phyloP scores from a whole-genome alignment of 345 rosid genomes.

The Brassica carinata region DNA sequence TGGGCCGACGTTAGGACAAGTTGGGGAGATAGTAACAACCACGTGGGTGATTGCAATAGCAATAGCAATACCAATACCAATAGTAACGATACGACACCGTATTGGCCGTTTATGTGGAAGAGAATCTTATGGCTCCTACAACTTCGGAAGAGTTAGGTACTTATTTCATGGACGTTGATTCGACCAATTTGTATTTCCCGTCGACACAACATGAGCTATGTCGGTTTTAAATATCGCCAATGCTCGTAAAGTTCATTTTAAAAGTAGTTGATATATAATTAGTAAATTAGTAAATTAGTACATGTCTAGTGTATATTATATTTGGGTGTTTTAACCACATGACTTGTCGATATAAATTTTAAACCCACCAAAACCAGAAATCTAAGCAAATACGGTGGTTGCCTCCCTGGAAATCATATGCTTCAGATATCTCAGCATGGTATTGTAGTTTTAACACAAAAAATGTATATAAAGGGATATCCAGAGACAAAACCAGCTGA shows the following conservation, averaged over 20 bases:
- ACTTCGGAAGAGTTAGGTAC: conserved; percentile 17
- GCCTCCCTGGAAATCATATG: too few species aligned
- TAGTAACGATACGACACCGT: conserved; percentile 15
- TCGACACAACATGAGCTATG: conserved; percentile 13
- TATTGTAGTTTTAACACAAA: too few species aligned
- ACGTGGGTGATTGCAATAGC: background rate
- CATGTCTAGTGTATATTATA: background rate
- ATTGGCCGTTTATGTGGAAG: conserved; percentile 33
- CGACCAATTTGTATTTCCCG: conserved; percentile 21
- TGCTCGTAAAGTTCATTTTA: background rate
- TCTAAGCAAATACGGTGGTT: too few species aligned
- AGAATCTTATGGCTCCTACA: conserved; percentile 25
- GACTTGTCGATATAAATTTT: background rate
- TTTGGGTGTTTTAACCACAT: background rate
- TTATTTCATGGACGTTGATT: conserved; percentile 24
- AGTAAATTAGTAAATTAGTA: too few species aligned
- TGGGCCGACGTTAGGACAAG: conserved; percentile 38
- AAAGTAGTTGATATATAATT: background rate
- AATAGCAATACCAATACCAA: background rate
- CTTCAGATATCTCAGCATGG: too few species aligned
- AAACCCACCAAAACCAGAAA: too few species aligned
- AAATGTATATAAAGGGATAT: too few species aligned
- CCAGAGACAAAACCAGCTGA: too few species aligned
- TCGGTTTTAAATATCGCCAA: background rate
- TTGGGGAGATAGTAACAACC: conserved; percentile 6